Conservation (phyloP, 352 stramenopile genomes). For the Globisporangium acanthophoron region DNA sequence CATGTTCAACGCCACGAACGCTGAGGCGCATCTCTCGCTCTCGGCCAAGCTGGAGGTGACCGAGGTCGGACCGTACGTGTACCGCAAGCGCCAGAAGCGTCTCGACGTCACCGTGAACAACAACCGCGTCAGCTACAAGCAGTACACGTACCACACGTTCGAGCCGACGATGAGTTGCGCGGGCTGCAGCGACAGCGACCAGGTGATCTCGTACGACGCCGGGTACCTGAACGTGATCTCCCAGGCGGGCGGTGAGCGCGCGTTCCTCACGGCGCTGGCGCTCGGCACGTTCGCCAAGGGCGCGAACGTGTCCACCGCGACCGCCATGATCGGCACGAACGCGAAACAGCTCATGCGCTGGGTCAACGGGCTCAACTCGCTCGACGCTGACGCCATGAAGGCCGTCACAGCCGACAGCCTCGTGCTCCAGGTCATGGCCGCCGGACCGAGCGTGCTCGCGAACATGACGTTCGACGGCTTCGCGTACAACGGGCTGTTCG, state of each 20-base stretch:
- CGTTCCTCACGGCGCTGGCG: constrained; percentile 40
- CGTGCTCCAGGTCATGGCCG: constrained; percentile 36
- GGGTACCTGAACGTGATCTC: constrained; percentile 71
- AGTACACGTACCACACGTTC: constrained; percentile 74
- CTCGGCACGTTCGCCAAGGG: constrained; percentile 35
- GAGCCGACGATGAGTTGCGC: constrained; percentile 36
- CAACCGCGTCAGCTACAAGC: constrained; percentile 65
- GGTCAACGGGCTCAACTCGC: constrained; percentile 76
- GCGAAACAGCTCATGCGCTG: constrained; percentile 62
- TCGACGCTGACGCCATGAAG: constrained; percentile 61
- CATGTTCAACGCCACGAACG: constrained; percentile 79
- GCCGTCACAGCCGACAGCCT: constrained; percentile 30
- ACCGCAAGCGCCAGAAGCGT: constrained; percentile 55
- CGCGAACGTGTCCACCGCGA: constrained; percentile 16
- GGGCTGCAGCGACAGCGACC: constrained; percentile 51
- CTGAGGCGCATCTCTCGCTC: constrained; percentile 43
- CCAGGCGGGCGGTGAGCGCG: constrained; percentile 49
- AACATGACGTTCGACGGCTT: constrained; percentile 52
- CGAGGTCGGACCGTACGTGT: constrained; percentile 69
- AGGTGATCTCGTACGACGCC: constrained; percentile 50
- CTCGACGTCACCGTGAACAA: constrained; percentile 51
- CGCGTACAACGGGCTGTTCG: constrained; percentile 73
- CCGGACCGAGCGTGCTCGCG: constrained; percentile 23
- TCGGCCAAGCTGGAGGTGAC: constrained; percentile 50
- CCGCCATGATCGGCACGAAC: constrained; percentile 28